A percentile compares a stretch with the other conserved stretches of the same genome.
Evolutionary conservation across 768 basidiomycete species (phyloP).

Genomic region (Sporobolomyces roseus): DNA sequence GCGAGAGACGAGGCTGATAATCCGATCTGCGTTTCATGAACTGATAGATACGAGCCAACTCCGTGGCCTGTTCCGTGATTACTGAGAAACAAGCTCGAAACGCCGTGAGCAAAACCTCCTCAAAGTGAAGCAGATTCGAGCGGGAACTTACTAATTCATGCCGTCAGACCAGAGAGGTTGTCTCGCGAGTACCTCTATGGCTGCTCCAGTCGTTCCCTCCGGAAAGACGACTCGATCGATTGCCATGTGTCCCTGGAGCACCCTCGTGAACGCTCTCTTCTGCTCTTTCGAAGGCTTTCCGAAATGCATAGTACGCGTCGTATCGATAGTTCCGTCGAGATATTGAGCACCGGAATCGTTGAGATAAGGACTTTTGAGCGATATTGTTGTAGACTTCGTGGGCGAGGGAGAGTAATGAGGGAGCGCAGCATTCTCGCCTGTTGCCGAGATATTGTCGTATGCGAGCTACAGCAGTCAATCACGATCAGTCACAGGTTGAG

Average conservation of each 20-base stretch:
- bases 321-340: constrained; percentile 73
- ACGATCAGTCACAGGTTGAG: not conserved
- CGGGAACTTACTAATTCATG: constrained; percentile 34
- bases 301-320: constrained; percentile 68
- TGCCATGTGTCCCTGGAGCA: constrained; percentile 95
- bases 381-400: constrained; percentile 65
- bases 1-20: constrained; percentile 7
- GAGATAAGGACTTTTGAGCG: constrained; percentile 75
- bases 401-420: constrained; percentile 86
- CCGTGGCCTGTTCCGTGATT: constrained; percentile 91
- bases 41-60: constrained; percentile 70
- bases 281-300: constrained; percentile 68
- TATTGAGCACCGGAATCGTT: constrained; percentile 78
- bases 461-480: constrained; percentile 18
- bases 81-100: not conserved
- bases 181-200: constrained; percentile 41
- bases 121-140: not conserved
- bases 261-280: constrained; percentile 86
- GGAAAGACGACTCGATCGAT: constrained; percentile 88
- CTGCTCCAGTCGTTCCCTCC: constrained; percentile 69
- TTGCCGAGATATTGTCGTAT: constrained; percentile 64
- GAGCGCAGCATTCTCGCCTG: constrained; percentile 84
- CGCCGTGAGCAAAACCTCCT: not conserved
- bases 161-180: constrained; percentile 41
- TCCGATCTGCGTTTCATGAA: constrained; percentile 44